These are phyloP conservation scores for Russula virescens DNA, from an alignment of 768 basidiomycete species.

Conservation along the genomic window DNA sequence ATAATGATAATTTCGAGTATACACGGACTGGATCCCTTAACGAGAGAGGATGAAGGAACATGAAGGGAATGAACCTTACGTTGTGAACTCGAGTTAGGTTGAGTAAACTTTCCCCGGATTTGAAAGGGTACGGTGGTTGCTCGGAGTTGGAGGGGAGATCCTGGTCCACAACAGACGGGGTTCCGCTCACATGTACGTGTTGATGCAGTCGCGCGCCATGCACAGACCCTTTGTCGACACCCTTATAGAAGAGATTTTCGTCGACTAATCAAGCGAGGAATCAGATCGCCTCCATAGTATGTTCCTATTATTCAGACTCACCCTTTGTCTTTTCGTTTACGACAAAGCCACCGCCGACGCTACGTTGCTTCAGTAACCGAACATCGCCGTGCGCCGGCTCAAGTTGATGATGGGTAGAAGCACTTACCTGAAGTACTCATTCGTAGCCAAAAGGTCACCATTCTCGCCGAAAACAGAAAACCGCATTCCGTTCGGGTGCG, in stretches of 20 bases:
- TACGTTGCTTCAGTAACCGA: constrained; percentile 23
- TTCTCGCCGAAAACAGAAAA: constrained; percentile 77
- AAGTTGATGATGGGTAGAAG: background rate
- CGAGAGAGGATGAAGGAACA: background rate
- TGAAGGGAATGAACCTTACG: constrained; percentile 40
- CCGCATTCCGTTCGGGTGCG: constrained; percentile 90
- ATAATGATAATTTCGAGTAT: background rate
- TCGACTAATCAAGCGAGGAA: constrained; percentile 49
- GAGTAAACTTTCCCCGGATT: constrained; percentile 68
- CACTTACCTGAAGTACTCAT: constrained; percentile 78
- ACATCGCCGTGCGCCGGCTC: background rate
- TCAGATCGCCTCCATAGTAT: background rate
- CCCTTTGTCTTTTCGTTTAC: constrained; percentile 93
- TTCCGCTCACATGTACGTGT: constrained; percentile 35
- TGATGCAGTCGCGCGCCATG: constrained; percentile 77
- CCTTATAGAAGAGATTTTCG: constrained; percentile 93
- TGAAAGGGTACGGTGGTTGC: constrained; percentile 82
- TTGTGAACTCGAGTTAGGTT: constrained; percentile 76
- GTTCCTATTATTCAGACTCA: constrained; percentile 27
- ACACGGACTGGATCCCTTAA: background rate
- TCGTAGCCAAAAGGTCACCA: constrained; percentile 88
- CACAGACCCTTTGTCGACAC: constrained; percentile 76
- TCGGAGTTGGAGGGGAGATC: constrained; percentile 30
- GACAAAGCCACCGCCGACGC: constrained; percentile 91
- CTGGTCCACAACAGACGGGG: background rate